Evolutionary conservation across 306 rosid species (phyloP).

Genomic region (Lathyrus sativus): DNA sequence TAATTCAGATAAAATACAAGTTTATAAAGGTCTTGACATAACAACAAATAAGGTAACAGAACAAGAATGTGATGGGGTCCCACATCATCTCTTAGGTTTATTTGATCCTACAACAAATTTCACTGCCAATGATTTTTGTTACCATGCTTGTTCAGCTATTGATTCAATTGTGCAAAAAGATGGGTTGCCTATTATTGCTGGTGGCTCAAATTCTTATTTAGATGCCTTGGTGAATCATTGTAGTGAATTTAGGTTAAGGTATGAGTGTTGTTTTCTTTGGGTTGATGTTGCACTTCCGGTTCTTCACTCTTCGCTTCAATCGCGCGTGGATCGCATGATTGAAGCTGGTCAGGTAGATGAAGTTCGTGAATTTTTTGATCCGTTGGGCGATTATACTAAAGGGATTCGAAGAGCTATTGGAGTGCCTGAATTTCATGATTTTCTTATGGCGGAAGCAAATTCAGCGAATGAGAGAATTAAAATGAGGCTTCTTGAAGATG

Average conservation of each 20-base stretch:
- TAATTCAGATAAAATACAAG: conserved; percentile 88
- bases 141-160: conserved; percentile 40
- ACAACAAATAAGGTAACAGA: conserved; percentile 72
- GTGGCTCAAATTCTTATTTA: conserved; percentile 54
- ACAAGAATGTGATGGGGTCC: conserved; percentile 63
- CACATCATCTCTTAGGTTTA: conserved; percentile 67
- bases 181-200: conserved; percentile 50
- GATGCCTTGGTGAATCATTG: conserved; percentile 41
- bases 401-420: conserved; percentile 54
- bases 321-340: conserved; percentile 52
- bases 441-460: conserved; percentile 24
- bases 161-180: conserved; percentile 44
- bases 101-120: conserved; percentile 42
- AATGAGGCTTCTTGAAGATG: conserved; percentile 28
- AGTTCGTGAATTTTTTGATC: conserved; percentile 43
- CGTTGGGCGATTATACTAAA: conserved; percentile 23
- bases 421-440: conserved; percentile 48
- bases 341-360: conserved; percentile 45
- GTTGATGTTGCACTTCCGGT: conserved; percentile 38
- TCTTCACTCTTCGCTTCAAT: conserved; percentile 40
- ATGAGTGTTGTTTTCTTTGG: conserved; percentile 55
- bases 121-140: conserved; percentile 44
- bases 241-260: conserved; percentile 34
- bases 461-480: conserved; percentile 16
- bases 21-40: conserved; percentile 68